Evolutionary conservation across 2,329 filamentous ascomycete species (phyloP).

Genomic region (Hymenoscyphus infarciens): DNA sequence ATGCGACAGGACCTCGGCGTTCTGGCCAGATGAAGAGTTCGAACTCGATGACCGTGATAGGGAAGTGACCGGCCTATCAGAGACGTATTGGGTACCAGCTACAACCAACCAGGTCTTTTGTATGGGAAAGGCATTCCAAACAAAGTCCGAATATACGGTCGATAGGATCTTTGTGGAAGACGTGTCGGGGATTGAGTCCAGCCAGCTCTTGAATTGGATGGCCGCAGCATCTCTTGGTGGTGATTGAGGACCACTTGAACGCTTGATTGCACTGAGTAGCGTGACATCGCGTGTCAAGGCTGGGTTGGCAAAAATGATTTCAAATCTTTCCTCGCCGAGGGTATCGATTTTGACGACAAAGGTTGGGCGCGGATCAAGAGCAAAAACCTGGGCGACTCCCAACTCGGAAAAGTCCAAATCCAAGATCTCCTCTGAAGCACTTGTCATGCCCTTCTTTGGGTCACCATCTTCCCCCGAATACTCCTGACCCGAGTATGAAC

Average conservation of each 20-base stretch:
- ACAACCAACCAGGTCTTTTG: slow-evolving; percentile 3
- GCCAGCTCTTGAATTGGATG: neutral
- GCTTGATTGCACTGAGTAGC: neutral
- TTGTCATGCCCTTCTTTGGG: neutral
- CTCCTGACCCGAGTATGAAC: neutral
- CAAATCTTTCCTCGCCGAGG: slow-evolving; percentile 46
- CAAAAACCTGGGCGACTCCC: slow-evolving; percentile 65
- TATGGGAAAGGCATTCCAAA: slow-evolving; percentile 7
- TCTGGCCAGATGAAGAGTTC: neutral
- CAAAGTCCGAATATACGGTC: neutral
- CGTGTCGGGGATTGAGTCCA: neutral
- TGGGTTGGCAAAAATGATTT: slow-evolving; percentile 64
- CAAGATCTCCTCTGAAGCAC: neutral
- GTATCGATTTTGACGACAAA: slow-evolving; percentile 65
- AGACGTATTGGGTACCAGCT: neutral
- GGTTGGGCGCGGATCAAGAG: slow-evolving; percentile 70
- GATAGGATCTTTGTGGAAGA: slow-evolving; percentile 4
- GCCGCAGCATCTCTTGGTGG: neutral
- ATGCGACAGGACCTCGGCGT: neutral
- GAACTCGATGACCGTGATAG: neutral
- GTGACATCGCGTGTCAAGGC: slow-evolving; percentile 49
- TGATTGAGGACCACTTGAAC: neutral
- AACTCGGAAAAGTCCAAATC: slow-evolving; percentile 33
- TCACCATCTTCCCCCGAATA: neutral
- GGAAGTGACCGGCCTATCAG: too few species aligned